These are phyloP conservation scores for Aeschynomene evenia DNA, from an alignment of 306 rosid species.

Conservation along the genomic window DNA sequence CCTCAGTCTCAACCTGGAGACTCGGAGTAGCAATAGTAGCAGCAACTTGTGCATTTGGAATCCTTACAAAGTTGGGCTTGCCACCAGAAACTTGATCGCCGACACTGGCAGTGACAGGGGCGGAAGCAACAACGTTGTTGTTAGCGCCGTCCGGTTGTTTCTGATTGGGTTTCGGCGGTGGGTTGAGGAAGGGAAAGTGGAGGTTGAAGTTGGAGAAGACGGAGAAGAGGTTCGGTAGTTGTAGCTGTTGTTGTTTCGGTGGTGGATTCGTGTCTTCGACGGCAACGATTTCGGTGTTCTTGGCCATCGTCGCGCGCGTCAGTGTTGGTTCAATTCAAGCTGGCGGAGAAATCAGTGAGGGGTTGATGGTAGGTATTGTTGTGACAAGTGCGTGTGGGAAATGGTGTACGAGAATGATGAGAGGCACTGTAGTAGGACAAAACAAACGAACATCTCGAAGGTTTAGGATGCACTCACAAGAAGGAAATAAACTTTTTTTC, in stretches of 20 bases:
- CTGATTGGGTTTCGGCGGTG: constrained; percentile 8
- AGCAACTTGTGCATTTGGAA: constrained; percentile 48
- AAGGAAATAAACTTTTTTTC: not conserved
- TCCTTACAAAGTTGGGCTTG: constrained; percentile 49
- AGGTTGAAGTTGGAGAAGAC: constrained; percentile 45
- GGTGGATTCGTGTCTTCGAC: not conserved
- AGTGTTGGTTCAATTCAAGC: constrained; percentile 1
- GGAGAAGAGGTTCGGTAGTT: constrained; percentile 35
- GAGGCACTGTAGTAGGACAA: not conserved
- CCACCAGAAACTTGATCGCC: not conserved
- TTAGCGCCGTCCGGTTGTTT: not conserved
- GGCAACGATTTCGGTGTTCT: constrained; percentile 38
- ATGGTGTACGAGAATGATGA: too few relatives aligned
- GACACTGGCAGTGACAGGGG: not conserved
- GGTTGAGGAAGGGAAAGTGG: constrained; percentile 51
- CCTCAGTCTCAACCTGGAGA: constrained; percentile 51
- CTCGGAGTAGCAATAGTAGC: constrained; percentile 37
- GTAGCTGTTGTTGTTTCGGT: constrained; percentile 15
- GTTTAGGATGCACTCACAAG: not conserved
- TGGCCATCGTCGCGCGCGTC: constrained; percentile 39
- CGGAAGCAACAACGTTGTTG: not conserved
- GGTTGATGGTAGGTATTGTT: not conserved
- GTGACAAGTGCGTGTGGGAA: too few relatives aligned
- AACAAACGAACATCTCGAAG: not conserved
- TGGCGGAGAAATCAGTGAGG: constrained; percentile 33